Base-by-base conservation (phyloP, 176 grass and related monocot genomes). In the Lolium perenne region DNA sequence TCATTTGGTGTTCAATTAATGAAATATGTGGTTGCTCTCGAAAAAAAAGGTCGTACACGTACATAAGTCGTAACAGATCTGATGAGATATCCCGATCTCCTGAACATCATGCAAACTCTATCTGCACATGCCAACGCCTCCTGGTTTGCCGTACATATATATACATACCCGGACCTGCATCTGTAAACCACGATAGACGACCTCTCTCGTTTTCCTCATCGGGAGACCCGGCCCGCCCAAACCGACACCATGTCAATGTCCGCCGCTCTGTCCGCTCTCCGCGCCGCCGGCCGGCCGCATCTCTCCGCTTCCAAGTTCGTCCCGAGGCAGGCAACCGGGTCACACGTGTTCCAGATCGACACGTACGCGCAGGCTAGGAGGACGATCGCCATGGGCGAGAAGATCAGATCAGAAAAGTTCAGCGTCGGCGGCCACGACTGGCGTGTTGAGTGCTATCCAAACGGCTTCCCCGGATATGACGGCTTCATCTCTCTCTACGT, bases 361-460 rank as follows among this genome's bases (percentile, higher is more conserved):
- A 23, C n/a, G n/a, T 73, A 73, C 70, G n/a, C 16, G 7, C 14
- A 69, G 32, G 35, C 4, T 35, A 69, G 15, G 15, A 40, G 16
- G 65, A 69, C 1, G 6, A 38, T 20, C 12, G 41, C 32, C 32
- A 72, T 5, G 32, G 69, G 41, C 41, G 41, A 13, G 41, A 46
- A 46, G 41, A 47, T 23, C 4, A 46, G 40, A 47, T 72, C 41
- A 12, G 1, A 20, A 40, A 22, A 20, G 20, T 72, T 72, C 69
- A 47, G 2, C 43, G 43, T 73, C 70, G 70, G 43, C 70, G n/a
- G 70, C 70, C 70, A 73, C 70, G 43, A 73, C 5, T 48, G 70
- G 70, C 70, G 70, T 23, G 70, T 48, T 7, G 41, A 13, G 5
- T 73, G 70, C 43, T 73, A 48, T 23, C 70, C 70, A 0, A 48